Conservation (phyloP, 352 stramenopile species). For the Pelagophyceae sp. region DNA sequence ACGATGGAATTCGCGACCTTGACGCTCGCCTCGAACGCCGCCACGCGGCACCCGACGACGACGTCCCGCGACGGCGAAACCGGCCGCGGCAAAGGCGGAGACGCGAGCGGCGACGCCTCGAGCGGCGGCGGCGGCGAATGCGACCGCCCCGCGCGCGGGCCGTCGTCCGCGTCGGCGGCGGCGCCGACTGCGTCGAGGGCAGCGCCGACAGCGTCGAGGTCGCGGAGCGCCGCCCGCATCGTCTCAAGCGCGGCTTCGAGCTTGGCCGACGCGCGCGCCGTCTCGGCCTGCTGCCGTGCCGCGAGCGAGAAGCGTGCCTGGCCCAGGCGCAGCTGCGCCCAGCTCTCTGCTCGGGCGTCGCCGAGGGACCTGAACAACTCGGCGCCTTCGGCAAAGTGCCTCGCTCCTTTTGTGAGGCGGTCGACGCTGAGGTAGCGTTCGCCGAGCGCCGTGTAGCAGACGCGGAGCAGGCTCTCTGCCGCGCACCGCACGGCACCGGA, state of each 20-base stretch:
- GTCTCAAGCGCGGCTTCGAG: background rate
- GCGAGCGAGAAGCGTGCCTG: background rate
- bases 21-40: background rate
- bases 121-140: too few species aligned
- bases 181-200: background rate
- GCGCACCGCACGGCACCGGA: background rate
- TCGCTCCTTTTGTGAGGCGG: background rate
- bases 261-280: background rate
- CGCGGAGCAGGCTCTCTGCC: background rate
- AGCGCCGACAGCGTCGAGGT: background rate
- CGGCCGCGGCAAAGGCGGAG: too few species aligned
- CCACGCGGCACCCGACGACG: background rate
- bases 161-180: background rate
- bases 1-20: background rate
- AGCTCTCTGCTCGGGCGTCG: conserved; percentile 3
- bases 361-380: background rate
- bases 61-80: too few species aligned
- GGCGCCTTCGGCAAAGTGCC: background rate
- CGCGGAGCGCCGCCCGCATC: background rate
- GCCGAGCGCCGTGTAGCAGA: conserved; percentile 7
- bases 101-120: too few species aligned
- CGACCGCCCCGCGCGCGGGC: too few species aligned
- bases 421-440: conserved; percentile 8
- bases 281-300: background rate
- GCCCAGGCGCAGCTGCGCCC: background rate